Conservation (phyloP, 2,329 filamentous ascomycete species). For the Cadophora malorum region DNA sequence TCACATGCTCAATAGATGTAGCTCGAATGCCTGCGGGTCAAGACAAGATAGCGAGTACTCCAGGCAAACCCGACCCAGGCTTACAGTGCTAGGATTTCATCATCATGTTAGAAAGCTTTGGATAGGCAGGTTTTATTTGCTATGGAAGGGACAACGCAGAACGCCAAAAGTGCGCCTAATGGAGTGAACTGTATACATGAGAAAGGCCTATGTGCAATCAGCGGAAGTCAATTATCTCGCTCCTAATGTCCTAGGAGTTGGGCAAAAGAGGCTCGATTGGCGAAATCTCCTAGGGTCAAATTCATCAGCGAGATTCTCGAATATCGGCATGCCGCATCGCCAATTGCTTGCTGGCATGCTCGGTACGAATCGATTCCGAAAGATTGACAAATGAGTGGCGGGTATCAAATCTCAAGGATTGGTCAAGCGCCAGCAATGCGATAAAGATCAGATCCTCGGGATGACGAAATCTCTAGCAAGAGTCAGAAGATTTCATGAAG, state of each 20-base stretch:
- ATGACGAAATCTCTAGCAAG: not conserved
- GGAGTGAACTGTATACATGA: conserved; percentile 24
- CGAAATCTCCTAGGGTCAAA: conserved; percentile 37
- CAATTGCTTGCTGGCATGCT: not conserved
- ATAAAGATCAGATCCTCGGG: not conserved
- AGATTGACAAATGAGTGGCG: not conserved
- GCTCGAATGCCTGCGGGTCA: no score
- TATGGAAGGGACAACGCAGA: conserved; percentile 12
- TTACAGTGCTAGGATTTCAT: not conserved
- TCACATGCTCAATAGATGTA: not conserved
- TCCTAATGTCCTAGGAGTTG: conserved; percentile 26
- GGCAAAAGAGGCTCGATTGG: conserved; percentile 19
- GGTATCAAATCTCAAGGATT: not conserved
- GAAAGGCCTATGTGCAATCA: conserved; percentile 39
- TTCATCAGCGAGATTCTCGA: conserved; percentile 42
- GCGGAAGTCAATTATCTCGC: conserved; percentile 30
- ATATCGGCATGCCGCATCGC: conserved; percentile 22
- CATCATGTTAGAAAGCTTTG: not conserved
- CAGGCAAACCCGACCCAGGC: not conserved
- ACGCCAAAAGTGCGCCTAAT: conserved; percentile 6
- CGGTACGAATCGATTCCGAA: not conserved
- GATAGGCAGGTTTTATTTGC: conserved; percentile 13
- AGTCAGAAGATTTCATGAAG: conserved; percentile 13
- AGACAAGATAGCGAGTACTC: not conserved
- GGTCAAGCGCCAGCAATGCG: not conserved